phyloP scores from a whole-genome alignment of 1,139 yeast genomes.

The Geotrichum histeridarum region DNA sequence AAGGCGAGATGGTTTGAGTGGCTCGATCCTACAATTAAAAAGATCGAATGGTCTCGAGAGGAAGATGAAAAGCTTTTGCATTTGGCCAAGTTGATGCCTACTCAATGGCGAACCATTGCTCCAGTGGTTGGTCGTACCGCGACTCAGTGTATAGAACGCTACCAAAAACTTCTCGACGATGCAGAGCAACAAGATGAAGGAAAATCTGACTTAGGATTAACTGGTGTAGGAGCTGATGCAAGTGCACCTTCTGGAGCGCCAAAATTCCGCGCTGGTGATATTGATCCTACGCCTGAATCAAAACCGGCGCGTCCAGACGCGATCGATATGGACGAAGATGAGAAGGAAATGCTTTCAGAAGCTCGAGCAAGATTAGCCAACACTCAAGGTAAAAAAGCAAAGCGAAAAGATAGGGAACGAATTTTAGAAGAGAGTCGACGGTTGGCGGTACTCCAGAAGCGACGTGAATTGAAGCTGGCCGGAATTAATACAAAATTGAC shows the following conservation, averaged over 20 bases:
- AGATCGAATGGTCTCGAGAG: conserved; percentile 62
- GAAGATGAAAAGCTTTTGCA: conserved; percentile 72
- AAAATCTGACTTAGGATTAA: conserved; percentile 40
- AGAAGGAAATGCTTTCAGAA: conserved; percentile 85
- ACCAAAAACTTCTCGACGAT: conserved; percentile 67
- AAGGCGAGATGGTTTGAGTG: conserved; percentile 91
- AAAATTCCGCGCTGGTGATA: conserved; percentile 44
- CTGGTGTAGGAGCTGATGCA: conserved; percentile 57
- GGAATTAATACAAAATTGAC: conserved; percentile 61
- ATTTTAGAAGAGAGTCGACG: conserved; percentile 70
- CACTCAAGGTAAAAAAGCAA: conserved; percentile 93
- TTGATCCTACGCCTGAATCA: conserved; percentile 72
- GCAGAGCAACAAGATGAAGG: conserved; percentile 40
- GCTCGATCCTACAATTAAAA: conserved; percentile 67
- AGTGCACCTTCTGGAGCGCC: conserved; percentile 20
- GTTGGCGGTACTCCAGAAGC: conserved; percentile 68
- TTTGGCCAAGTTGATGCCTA: conserved; percentile 69
- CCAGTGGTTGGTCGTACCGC: conserved; percentile 80
- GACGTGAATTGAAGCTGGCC: conserved; percentile 81
- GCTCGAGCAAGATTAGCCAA: conserved; percentile 89
- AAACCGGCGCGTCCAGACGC: conserved; percentile 79
- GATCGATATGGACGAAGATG: conserved; percentile 78
- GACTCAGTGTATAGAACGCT: conserved; percentile 82
- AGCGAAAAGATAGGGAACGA: conserved; percentile 81
- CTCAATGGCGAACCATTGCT: conserved; percentile 91